Conservation (phyloP, 2,329 filamentous ascomycete genomes). For the Venturia pyrina region DNA sequence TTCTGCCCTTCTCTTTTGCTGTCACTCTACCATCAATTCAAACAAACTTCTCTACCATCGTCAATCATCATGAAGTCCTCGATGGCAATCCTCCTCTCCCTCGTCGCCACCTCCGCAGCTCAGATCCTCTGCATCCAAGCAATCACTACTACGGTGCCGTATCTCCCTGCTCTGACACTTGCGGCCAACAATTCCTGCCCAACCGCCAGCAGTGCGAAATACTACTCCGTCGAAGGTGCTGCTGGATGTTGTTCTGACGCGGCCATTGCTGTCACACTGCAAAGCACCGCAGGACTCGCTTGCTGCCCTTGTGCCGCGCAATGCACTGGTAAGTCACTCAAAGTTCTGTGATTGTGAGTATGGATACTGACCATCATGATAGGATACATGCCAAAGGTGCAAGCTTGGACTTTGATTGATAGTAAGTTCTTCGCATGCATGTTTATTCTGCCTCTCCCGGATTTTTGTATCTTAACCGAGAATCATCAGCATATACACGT, state of each 20-base stretch:
- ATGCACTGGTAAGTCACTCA: neutral
- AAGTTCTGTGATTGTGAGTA: neutral
- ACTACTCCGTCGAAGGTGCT: slow-evolving; percentile 1
- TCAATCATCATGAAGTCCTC: neutral
- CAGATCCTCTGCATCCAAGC: slow-evolving; percentile 6
- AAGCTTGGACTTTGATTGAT: neutral
- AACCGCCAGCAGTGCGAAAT: neutral
- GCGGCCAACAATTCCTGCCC: neutral
- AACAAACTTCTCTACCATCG: neutral
- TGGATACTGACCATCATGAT: neutral
- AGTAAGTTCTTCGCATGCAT: neutral
- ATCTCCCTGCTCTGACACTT: slow-evolving; percentile 3
- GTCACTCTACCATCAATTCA: neutral
- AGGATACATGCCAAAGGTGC: neutral
- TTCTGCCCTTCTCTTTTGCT: neutral
- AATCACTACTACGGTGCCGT: neutral
- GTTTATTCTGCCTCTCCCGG: too few relatives aligned
- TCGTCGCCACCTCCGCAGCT: neutral
- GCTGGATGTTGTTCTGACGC: neutral
- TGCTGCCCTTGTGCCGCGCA: slow-evolving; percentile 1
- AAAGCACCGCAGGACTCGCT: neutral
- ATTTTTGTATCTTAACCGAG: neutral
- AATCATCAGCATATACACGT: neutral
- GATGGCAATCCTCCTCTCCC: neutral
- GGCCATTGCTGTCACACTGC: neutral